Conservation (phyloP, 768 basidiomycete species). For the Tephrocybe sp. region DNA sequence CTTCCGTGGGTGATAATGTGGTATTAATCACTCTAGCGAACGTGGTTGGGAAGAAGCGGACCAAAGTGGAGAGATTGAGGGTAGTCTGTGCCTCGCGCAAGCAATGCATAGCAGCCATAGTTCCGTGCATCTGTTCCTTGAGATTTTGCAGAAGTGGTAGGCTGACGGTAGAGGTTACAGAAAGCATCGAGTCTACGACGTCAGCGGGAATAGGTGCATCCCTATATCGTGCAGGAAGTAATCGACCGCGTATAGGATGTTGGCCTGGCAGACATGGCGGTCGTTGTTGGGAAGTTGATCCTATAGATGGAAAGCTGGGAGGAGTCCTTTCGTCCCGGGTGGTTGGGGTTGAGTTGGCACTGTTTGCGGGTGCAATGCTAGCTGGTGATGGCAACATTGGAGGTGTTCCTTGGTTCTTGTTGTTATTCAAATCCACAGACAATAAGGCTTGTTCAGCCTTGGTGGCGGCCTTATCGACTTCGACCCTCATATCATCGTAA, state of each 20-base stretch:
- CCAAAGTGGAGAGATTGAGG: constrained; percentile 65
- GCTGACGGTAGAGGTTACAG: constrained; percentile 41
- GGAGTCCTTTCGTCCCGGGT: constrained; percentile 58
- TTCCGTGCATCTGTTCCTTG: constrained; percentile 38
- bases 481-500: constrained; percentile 29
- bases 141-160: constrained; percentile 38
- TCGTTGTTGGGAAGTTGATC: constrained; percentile 29
- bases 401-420: constrained; percentile 48
- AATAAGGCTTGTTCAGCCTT: constrained; percentile 33
- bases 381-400: constrained; percentile 81
- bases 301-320: constrained; percentile 29
- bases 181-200: constrained; percentile 40
- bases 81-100: constrained; percentile 48
- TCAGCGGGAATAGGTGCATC: constrained; percentile 38
- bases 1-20: constrained; percentile 59
- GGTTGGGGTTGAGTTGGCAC: constrained; percentile 76
- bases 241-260: constrained; percentile 31
- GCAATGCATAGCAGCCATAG: constrained; percentile 40
- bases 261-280: constrained; percentile 27
- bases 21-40: constrained; percentile 72
- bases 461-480: constrained; percentile 38
- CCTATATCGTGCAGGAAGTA: constrained; percentile 36
- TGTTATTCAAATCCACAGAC: constrained; percentile 23
- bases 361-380: constrained; percentile 62
- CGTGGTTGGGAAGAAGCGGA: constrained; percentile 71